These are phyloP conservation scores for Lepidium campestre DNA, from an alignment of 441 rosid species.

Conservation along the genomic window DNA sequence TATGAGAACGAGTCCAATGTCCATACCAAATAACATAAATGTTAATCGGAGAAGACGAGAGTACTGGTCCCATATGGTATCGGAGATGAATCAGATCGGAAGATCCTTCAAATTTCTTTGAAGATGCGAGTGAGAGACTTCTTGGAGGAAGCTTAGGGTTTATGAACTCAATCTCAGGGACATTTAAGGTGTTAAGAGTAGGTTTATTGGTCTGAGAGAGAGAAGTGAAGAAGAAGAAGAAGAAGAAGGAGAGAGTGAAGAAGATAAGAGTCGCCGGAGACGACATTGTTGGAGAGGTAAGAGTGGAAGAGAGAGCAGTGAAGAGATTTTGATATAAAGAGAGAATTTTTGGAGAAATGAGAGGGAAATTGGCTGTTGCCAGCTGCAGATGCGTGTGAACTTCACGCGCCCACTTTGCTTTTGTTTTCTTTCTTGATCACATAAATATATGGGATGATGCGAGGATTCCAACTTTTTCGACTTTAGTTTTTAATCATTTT, in stretches of 20 bases:
- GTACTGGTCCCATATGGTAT: constrained; percentile 95
- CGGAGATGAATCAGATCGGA: constrained; percentile 63
- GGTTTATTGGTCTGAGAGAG: not conserved
- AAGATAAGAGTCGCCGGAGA: constrained; percentile 19
- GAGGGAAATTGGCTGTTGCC: constrained; percentile 78
- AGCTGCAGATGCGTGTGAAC: constrained; percentile 48
- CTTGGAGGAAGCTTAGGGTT: constrained; percentile 33
- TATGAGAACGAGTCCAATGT: constrained; percentile 49
- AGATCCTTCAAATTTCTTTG: constrained; percentile 30
- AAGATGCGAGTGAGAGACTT: constrained; percentile 22
- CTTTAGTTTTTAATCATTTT: too few relatives aligned
- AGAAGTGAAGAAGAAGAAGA: not conserved
- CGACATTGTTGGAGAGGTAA: constrained; percentile 20
- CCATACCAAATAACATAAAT: constrained; percentile 90
- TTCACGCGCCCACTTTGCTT: constrained; percentile 27
- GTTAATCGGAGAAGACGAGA: constrained; percentile 72
- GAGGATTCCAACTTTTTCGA: not conserved
- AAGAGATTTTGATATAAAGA: constrained; percentile 23
- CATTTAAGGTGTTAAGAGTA: not conserved
- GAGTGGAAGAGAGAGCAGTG: not conserved
- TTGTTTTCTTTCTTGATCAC: not conserved
- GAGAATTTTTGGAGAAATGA: not conserved
- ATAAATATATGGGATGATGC: not conserved
- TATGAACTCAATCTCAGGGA: constrained; percentile 28
- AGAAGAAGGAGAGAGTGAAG: not conserved